A percentile compares a stretch with the other conserved stretches of the same genome.
Conservation (phyloP, 1,284 basidiomycete genomes). For the Sphaerobolus stellatus region DNA sequence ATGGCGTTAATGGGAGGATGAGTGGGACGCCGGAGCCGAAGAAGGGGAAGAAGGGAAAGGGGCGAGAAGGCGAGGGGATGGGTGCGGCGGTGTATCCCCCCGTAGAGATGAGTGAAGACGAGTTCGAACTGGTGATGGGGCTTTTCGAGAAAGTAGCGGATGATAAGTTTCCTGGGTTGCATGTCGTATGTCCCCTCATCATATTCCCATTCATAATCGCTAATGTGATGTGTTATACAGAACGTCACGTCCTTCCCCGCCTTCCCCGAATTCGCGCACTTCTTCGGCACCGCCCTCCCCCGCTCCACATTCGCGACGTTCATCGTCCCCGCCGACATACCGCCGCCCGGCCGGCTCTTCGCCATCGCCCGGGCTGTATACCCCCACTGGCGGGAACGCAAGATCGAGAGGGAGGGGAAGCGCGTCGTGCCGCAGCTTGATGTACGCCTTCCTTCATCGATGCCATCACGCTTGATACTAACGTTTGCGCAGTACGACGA, state of each 20-base stretch:
- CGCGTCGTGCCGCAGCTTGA: slow-evolving; percentile 80
- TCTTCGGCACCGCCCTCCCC: slow-evolving; percentile 59
- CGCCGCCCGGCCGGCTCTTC: slow-evolving; percentile 52
- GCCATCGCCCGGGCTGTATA: slow-evolving; percentile 71
- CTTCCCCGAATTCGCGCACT: slow-evolving; percentile 77
- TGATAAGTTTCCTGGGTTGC: slow-evolving; percentile 86
- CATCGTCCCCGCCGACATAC: slow-evolving; percentile 59
- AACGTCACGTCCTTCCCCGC: slow-evolving; percentile 49
- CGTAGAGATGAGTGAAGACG: slow-evolving; percentile 77
- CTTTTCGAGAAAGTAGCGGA: slow-evolving; percentile 91
- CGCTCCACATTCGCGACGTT: slow-evolving; percentile 63
- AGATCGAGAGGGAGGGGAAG: slow-evolving; percentile 72
- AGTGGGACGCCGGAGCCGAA: slow-evolving; percentile 3
- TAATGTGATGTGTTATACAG: slow-evolving; percentile 56
- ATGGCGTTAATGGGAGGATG: slow-evolving; percentile 46
- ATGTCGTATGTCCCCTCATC: slow-evolving; percentile 72
- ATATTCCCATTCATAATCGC: slow-evolving; percentile 6
- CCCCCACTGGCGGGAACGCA: slow-evolving; percentile 79
- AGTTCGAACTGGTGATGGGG: slow-evolving; percentile 95
- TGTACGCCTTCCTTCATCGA: slow-evolving; percentile 43
- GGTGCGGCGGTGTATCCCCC: slow-evolving; percentile 26
- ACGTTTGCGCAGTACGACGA: slow-evolving; percentile 25
- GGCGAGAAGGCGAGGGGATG: slow-evolving; percentile 76
- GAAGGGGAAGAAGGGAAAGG: slow-evolving; percentile 75
- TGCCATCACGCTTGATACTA: slow-evolving; percentile 31